A percentile compares a stretch with the other conserved stretches of the same genome.
Evolutionary conservation across 331 rosid genomes (phyloP).

Genomic region (Malus hybrid): DNA sequence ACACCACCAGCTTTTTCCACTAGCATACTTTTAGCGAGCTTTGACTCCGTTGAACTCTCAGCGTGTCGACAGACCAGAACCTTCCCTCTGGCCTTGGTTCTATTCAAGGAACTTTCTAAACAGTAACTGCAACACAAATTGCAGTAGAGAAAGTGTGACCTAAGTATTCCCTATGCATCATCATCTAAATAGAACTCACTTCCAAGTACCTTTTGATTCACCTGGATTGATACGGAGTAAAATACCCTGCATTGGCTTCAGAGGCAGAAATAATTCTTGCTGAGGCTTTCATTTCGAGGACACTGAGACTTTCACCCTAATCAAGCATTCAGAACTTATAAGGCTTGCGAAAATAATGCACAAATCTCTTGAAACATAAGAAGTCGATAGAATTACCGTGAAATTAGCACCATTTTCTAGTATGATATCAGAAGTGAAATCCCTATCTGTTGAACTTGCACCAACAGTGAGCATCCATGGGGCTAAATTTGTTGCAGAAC

Average conservation of each 20-base stretch:
- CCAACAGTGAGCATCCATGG: conserved; percentile 77
- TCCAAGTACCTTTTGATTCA: conserved; percentile 68
- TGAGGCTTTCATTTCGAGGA: conserved; percentile 45
- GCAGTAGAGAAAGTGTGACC: conserved; percentile 10
- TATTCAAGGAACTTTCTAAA: conserved; percentile 62
- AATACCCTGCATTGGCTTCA: conserved; percentile 65
- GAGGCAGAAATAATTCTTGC: conserved; percentile 56
- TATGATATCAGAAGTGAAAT: conserved; percentile 51
- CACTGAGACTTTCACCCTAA: conserved; percentile 68
- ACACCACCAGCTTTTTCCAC: conserved; percentile 71
- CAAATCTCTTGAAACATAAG: neutral
- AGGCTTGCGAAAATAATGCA: conserved; percentile 5
- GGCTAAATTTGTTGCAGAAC: conserved; percentile 68
- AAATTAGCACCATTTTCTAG: conserved; percentile 44
- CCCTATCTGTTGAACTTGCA: conserved; percentile 75
- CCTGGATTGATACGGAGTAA: conserved; percentile 93
- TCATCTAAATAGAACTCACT: conserved; percentile 14
- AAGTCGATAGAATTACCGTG: conserved; percentile 37
- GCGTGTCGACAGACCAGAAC: conserved; percentile 66
- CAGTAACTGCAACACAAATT: conserved; percentile 47
- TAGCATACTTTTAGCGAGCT: conserved; percentile 49
- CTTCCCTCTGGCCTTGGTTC: conserved; percentile 64
- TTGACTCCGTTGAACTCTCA: conserved; percentile 57
- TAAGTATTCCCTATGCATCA: conserved; percentile 14
- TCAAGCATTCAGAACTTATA: conserved; percentile 6